Evolutionary conservation across 2,329 filamentous ascomycete genomes (phyloP).

Genomic region (Paraphaeosphaeria minitans): DNA sequence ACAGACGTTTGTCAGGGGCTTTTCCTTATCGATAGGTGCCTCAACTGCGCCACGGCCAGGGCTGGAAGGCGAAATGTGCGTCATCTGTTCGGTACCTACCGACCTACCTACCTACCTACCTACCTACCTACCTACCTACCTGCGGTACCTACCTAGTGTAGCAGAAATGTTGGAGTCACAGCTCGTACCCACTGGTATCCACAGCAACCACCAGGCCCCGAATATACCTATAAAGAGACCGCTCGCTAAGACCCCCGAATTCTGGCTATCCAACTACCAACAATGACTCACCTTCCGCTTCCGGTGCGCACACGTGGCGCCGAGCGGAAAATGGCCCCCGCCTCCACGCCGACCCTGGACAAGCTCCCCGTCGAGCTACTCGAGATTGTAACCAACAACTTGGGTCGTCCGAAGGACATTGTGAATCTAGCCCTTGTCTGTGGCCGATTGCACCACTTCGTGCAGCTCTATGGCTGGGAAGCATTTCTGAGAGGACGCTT

Average conservation of each 20-base stretch:
- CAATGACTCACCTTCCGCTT: not conserved
- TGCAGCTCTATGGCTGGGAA: conserved; percentile 42
- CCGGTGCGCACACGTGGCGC: not conserved
- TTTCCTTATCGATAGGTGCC: conserved; percentile 4
- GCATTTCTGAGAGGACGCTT: conserved; percentile 41
- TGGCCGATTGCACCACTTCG: conserved; percentile 30
- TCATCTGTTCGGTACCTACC: no score
- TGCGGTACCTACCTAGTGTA: no score
- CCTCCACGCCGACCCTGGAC: conserved; percentile 29
- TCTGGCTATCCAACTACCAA: not conserved
- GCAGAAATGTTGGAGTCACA: conserved; percentile 3
- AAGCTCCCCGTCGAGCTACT: conserved; percentile 42
- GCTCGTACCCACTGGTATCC: not conserved
- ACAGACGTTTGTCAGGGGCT: not conserved
- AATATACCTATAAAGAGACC: conserved; percentile 1
- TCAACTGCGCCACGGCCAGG: conserved; percentile 1
- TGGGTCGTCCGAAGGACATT: conserved; percentile 36
- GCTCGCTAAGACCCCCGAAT: not conserved
- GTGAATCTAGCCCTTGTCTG: conserved; percentile 31
- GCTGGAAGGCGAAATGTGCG: not conserved
- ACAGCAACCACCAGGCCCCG: not conserved
- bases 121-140: no score
- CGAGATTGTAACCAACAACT: conserved; percentile 34
- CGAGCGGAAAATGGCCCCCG: conserved; percentile 3
- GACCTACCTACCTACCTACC: no score